Conservation (phyloP, 345 rosid genomes). For the Eutrema yunnanense region DNA sequence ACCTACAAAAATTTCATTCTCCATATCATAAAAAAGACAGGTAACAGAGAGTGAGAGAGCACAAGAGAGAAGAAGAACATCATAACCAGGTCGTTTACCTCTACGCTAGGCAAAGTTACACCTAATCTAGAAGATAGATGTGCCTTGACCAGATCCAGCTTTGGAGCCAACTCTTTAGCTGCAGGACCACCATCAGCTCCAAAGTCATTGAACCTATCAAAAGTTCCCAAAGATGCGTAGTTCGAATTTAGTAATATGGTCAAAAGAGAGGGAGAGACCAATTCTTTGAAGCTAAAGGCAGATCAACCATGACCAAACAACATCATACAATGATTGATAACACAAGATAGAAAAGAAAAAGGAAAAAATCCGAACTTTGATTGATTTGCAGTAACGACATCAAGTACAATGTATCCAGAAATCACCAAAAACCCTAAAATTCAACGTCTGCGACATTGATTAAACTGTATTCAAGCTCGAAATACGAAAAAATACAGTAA, state of each 20-base stretch:
- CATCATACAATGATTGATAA: neutral
- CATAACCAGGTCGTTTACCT: slow-evolving; percentile 36
- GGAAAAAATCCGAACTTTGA: neutral
- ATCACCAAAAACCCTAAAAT: neutral
- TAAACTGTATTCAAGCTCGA: neutral
- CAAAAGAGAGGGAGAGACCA: neutral
- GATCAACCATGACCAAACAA: neutral
- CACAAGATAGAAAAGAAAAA: neutral
- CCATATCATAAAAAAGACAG: neutral
- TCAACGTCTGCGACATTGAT: neutral
- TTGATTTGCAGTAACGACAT: neutral
- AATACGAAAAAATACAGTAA: neutral
- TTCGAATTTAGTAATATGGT: neutral
- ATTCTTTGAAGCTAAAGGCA: neutral
- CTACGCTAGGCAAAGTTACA: slow-evolving; percentile 47
- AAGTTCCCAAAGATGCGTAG: neutral
- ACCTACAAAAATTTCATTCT: slow-evolving; percentile 35
- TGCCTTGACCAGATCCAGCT: slow-evolving; percentile 44
- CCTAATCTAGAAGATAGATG: slow-evolving; percentile 55
- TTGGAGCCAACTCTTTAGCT: slow-evolving; percentile 66
- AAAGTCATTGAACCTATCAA: slow-evolving; percentile 49
- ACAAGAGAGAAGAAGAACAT: neutral
- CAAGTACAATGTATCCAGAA: neutral
- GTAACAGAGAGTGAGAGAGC: neutral
- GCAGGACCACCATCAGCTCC: slow-evolving; percentile 87